Evolutionary conservation across 495 filamentous ascomycete species (phyloP).

Genomic region (Arthonia radiata): DNA sequence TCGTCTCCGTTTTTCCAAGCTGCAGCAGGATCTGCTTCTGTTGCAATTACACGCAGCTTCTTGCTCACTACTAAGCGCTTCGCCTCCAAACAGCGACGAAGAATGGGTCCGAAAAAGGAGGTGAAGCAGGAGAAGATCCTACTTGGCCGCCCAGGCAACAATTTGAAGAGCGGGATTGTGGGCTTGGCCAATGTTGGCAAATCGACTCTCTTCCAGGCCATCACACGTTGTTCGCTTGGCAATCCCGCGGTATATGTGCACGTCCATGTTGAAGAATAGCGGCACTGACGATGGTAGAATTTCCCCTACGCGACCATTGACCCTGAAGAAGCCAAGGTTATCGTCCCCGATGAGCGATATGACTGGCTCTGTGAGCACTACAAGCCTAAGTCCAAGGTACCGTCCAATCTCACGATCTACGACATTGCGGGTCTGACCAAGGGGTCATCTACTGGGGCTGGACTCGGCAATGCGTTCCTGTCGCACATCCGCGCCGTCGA

Average conservation of each 20-base stretch:
- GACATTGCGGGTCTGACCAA: slow-evolving; percentile 96
- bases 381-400: slow-evolving; percentile 86
- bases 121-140: slow-evolving; percentile 52
- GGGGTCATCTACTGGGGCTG: slow-evolving; percentile 89
- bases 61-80: no score
- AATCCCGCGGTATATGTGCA: slow-evolving; percentile 60
- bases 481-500: slow-evolving; percentile 98
- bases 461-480: slow-evolving; percentile 93
- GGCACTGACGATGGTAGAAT: slow-evolving; percentile 29
- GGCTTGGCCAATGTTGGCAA: slow-evolving; percentile 98
- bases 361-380: slow-evolving; percentile 92
- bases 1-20: no score
- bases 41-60: no score
- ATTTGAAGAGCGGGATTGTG: slow-evolving; percentile 98
- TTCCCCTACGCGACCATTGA: slow-evolving; percentile 99
- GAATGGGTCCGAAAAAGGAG: slow-evolving; percentile 56
- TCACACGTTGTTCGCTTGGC: slow-evolving; percentile 91
- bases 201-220: slow-evolving; percentile 97
- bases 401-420: slow-evolving; percentile 94
- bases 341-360: slow-evolving; percentile 88
- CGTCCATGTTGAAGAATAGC: slow-evolving; percentile 2
- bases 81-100: no score
- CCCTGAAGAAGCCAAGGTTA: slow-evolving; percentile 91
- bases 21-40: no score
- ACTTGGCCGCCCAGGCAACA: slow-evolving; percentile 91